Percentiles rank a stretch among this genome's conserved stretches.
phyloP scores from a whole-genome alignment of 2,329 filamentous ascomycete genomes.

The Aspergillus brunneoviolaceus region DNA sequence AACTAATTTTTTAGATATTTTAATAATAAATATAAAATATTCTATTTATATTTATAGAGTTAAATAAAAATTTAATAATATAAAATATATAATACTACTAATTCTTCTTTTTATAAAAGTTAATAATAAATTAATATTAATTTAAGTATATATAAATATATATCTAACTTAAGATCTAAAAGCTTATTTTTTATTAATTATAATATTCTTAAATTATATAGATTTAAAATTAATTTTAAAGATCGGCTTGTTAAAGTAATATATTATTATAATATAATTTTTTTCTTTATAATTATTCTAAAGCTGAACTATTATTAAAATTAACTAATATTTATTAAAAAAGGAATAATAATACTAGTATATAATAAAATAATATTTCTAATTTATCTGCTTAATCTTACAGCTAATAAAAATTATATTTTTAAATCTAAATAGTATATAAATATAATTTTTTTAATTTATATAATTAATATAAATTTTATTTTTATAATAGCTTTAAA shows the following conservation, averaged over 20 bases:
- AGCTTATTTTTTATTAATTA: too few species aligned
- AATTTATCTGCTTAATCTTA: accelerated
- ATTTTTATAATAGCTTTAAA: too few species aligned
- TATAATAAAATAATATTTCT: background rate
- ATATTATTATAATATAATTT: too few species aligned
- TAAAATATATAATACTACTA: background rate
- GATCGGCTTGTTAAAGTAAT: too few species aligned
- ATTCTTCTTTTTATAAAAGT: background rate
- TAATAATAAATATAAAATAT: background rate
- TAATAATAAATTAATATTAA: background rate
- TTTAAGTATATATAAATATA: background rate
- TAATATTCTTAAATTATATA: too few species aligned
- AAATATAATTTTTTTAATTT: too few species aligned
- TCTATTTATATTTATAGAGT: background rate
- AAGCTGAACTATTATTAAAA: too few species aligned
- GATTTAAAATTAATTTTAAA: too few species aligned
- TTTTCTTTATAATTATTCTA: too few species aligned
- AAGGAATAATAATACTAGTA: accelerated
- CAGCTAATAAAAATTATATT: background rate
- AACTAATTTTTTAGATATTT: background rate
- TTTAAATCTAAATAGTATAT: background rate
- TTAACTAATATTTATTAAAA: too few species aligned
- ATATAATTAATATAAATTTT: background rate
- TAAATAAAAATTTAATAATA: background rate
- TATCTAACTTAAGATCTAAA: background rate